phyloP scores from a whole-genome alignment of 805 yeast species.

The Brettanomyces custersianus region DNA sequence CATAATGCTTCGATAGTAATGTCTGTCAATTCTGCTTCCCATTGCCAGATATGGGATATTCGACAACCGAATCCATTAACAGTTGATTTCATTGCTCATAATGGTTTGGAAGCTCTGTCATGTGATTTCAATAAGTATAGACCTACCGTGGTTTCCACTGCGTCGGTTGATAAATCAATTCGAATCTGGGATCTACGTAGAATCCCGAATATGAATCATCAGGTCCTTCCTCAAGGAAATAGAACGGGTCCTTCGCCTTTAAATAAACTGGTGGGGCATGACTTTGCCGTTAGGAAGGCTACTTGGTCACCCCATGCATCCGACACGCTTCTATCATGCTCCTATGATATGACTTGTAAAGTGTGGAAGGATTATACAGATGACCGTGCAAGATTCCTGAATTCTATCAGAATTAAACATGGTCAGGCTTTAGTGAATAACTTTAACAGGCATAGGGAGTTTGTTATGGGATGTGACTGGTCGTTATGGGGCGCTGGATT shows the following conservation, averaged over 20 bases:
- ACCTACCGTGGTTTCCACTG: constrained; percentile 70
- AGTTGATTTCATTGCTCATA: constrained; percentile 59
- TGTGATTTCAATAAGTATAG: constrained; percentile 91
- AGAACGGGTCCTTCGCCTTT: constrained; percentile 55
- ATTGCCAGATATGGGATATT: constrained; percentile 73
- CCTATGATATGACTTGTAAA: constrained; percentile 89
- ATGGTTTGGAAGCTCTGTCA: constrained; percentile 70
- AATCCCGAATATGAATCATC: constrained; percentile 29
- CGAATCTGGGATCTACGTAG: constrained; percentile 85
- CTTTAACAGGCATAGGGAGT: constrained; percentile 72
- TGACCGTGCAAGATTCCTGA: constrained; percentile 42
- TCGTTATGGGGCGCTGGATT: constrained; percentile 95
- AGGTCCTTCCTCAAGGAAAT: constrained; percentile 33
- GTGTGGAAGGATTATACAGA: constrained; percentile 75
- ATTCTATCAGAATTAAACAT: constrained; percentile 34
- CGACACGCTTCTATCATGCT: constrained; percentile 59
- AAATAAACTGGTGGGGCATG: constrained; percentile 79
- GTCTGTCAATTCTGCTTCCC: constrained; percentile 68
- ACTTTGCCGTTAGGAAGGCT: constrained; percentile 75
- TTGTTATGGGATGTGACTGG: constrained; percentile 92
- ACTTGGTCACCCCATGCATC: constrained; percentile 86
- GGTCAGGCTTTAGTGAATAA: constrained; percentile 46
- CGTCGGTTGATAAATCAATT: constrained; percentile 83
- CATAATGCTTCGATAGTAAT: constrained; percentile 65
- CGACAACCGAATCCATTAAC: constrained; percentile 57